Conservation (phyloP, 2,329 filamentous ascomycete species). For the Trichoderma sp. region DNA sequence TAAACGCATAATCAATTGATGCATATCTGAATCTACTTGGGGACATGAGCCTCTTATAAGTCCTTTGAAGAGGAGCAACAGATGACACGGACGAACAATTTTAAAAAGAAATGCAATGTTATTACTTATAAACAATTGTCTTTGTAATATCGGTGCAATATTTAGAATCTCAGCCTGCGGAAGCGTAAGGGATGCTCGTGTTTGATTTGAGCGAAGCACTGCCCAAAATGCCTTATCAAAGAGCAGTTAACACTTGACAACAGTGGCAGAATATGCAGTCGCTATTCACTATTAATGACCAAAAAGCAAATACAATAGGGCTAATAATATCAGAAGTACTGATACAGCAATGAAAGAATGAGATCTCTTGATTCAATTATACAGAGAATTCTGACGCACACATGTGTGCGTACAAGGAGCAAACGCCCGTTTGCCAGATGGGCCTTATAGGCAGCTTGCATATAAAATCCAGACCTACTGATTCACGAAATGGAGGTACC, state of each 20-base stretch:
- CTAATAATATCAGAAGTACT: neutral
- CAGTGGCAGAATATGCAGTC: neutral
- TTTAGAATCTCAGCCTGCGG: neutral
- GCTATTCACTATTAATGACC: neutral
- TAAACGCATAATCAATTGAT: constrained; percentile 14
- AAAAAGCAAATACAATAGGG: neutral
- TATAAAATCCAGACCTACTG: neutral
- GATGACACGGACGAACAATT: neutral
- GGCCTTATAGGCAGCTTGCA: neutral
- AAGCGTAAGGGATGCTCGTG: neutral
- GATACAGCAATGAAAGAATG: neutral
- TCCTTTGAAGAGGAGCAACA: neutral
- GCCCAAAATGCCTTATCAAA: neutral
- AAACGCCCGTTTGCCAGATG: neutral
- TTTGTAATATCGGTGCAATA: neutral
- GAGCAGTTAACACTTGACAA: neutral
- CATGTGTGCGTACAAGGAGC: neutral
- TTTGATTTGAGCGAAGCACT: neutral
- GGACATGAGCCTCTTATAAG: neutral
- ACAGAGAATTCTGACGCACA: neutral
- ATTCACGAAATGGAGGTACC: neutral
- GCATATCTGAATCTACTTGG: neutral
- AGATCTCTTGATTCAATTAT: neutral
- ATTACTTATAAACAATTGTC: fast-evolving
- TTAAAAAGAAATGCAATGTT: neutral